phyloP scores from a whole-genome alignment of 148 eudicot genomes.

The Hydrangea macrophylla region DNA sequence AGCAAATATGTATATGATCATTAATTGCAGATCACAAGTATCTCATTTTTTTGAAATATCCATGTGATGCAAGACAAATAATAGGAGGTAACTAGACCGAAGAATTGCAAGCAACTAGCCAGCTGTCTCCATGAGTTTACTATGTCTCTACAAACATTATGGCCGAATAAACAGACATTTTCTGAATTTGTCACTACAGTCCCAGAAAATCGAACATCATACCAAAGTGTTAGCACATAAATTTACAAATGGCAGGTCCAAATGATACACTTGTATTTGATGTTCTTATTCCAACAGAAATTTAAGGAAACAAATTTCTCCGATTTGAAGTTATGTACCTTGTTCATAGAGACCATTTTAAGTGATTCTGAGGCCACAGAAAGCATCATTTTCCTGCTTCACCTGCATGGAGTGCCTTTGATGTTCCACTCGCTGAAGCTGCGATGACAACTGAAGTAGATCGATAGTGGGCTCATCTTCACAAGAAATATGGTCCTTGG shows the following conservation, averaged over 20 bases:
- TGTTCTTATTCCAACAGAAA: not conserved
- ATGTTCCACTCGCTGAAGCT: slow-evolving; percentile 62
- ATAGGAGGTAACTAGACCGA: too few relatives aligned
- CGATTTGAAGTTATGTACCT: not conserved
- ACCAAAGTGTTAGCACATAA: not conserved
- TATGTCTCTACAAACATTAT: not conserved
- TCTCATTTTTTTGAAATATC: not conserved
- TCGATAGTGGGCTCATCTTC: slow-evolving; percentile 42
- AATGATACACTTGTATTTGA: not conserved
- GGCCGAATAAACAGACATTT: not conserved
- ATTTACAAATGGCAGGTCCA: not conserved
- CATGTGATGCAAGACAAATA: not conserved
- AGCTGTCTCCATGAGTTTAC: too few relatives aligned
- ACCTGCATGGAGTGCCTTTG: slow-evolving; percentile 37
- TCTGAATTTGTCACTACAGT: not conserved
- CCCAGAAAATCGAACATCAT: not conserved
- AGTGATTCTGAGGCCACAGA: slow-evolving; percentile 17
- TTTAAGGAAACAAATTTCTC: not conserved
- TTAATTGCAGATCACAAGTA: not conserved
- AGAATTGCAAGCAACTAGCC: too few relatives aligned
- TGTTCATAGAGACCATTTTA: not conserved
- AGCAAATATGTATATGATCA: not conserved
- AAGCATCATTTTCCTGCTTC: slow-evolving; percentile 33
- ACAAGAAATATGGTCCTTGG: slow-evolving; percentile 21
- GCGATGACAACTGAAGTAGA: slow-evolving; percentile 70